These are phyloP conservation scores for Priceomyces castillae DNA, from an alignment of 805 yeast species.

Conservation along the genomic window DNA sequence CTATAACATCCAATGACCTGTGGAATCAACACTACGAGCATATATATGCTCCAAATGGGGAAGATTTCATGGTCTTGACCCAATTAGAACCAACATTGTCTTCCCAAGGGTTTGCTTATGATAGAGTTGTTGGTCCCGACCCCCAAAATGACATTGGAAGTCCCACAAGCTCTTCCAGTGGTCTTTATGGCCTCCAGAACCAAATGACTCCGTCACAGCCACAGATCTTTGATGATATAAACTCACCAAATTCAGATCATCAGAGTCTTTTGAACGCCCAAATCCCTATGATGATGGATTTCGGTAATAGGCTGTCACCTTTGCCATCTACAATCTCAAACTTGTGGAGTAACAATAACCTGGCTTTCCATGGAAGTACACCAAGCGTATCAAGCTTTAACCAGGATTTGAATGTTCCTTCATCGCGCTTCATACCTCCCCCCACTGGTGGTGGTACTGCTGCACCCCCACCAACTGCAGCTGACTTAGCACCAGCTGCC, in stretches of 20 bases:
- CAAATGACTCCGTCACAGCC: constrained; percentile 3
- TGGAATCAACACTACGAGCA: constrained; percentile 14
- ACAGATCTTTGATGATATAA: not conserved
- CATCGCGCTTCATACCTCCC: not conserved
- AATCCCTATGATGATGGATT: not conserved
- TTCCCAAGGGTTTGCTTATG: not conserved
- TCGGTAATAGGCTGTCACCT: constrained; percentile 3
- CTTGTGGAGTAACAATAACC: not conserved
- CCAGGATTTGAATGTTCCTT: constrained; percentile 3
- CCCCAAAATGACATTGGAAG: not conserved
- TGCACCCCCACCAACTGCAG: not conserved
- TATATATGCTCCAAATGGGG: constrained; percentile 12
- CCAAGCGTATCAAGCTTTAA: constrained; percentile 2
- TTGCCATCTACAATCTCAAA: not conserved
- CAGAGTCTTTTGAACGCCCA: not conserved
- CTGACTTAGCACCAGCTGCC: not conserved
- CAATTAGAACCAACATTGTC: not conserved
- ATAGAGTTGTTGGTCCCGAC: not conserved
- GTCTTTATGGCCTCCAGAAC: not conserved
- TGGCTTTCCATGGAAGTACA: not conserved
- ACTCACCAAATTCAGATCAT: not conserved
- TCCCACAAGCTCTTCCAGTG: not conserved
- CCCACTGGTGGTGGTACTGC: not conserved
- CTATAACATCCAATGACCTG: constrained; percentile 1
- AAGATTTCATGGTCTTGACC: not conserved